These are phyloP conservation scores for Botrytis sinoallii DNA, from an alignment of 2,329 filamentous ascomycete species.

Conservation along the genomic window DNA sequence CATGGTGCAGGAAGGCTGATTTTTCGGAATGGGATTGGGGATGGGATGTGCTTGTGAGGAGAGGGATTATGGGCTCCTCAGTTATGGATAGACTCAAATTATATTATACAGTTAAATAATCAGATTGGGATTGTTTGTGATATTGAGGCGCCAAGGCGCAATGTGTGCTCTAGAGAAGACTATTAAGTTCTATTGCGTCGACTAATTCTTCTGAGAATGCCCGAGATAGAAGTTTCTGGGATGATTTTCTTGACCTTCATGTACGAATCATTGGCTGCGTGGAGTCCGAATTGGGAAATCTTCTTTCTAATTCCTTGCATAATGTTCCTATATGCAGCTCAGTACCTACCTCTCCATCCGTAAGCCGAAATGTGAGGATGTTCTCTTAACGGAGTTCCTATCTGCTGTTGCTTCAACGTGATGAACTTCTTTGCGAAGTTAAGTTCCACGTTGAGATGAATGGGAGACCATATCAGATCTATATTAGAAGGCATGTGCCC, in stretches of 20 bases:
- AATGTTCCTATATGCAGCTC: not conserved
- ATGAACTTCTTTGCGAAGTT: not conserved
- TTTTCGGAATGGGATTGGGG: not conserved
- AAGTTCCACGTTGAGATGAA: not conserved
- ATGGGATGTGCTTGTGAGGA: not conserved
- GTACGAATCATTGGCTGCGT: not conserved
- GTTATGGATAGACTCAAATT: conserved; percentile 11
- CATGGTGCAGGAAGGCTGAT: not conserved
- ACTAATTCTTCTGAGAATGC: not conserved
- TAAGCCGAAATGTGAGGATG: not conserved
- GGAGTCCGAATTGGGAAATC: not conserved
- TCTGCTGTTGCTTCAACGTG: not conserved
- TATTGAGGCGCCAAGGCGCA: not conserved
- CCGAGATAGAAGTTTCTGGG: not conserved
- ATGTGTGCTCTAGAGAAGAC: not conserved
- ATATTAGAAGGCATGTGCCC: not conserved
- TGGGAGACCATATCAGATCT: not conserved
- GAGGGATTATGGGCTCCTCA: not conserved
- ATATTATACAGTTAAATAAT: not conserved
- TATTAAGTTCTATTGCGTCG: not conserved
- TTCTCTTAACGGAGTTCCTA: not conserved
- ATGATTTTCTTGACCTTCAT: not conserved
- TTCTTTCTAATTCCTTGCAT: not conserved
- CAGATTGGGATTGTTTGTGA: not conserved
- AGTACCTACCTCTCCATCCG: not conserved